These are phyloP conservation scores for Chalciporus pseudorubinellus DNA, from an alignment of 768 basidiomycete species.

Conservation along the genomic window DNA sequence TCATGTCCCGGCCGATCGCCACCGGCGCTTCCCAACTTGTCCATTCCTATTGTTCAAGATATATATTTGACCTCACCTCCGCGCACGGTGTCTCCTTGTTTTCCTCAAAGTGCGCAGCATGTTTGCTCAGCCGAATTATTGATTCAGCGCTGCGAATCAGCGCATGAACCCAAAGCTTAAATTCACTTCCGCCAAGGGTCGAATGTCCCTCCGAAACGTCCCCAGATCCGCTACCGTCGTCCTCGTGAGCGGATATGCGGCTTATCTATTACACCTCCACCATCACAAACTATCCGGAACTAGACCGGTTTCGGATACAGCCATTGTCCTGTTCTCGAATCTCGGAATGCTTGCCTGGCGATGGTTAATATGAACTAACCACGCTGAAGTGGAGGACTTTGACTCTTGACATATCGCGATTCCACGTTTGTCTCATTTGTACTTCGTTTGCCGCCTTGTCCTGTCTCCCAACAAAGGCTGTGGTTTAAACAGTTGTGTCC, in stretches of 20 bases:
- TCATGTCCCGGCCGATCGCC: conserved; percentile 8
- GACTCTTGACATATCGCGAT: conserved; percentile 17
- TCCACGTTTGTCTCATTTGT: conserved; percentile 23
- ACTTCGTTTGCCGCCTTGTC: conserved; percentile 34
- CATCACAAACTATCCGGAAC: conserved; percentile 23
- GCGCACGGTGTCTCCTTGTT: conserved; percentile 1
- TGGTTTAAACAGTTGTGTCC: conserved; percentile 13
- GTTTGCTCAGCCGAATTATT: conserved; percentile 1
- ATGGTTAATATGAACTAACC: conserved; percentile 21
- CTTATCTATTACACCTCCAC: conserved; percentile 18
- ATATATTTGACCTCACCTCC: conserved; percentile 10
- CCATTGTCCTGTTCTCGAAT: conserved; percentile 30
- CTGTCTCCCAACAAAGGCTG: conserved; percentile 30
- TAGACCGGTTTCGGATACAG: conserved; percentile 38
- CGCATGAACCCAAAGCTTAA: conserved; percentile 17
- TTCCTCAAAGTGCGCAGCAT: conserved; percentile 13
- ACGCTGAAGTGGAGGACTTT: conserved; percentile 3
- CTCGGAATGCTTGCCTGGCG: conserved; percentile 14
- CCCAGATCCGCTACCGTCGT: conserved; percentile 4
- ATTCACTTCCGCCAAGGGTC: conserved; percentile 16
- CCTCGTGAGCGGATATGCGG: conserved; percentile 15
- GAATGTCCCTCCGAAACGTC: background rate
- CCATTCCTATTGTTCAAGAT: conserved; percentile 27
- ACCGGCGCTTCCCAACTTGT: conserved; percentile 19
- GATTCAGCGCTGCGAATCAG: conserved; percentile 1